Percentiles rank a stretch among this genome's conserved stretches.
Evolutionary conservation across 495 filamentous ascomycete genomes (phyloP).

Genomic region (Penicillium odoratum): DNA sequence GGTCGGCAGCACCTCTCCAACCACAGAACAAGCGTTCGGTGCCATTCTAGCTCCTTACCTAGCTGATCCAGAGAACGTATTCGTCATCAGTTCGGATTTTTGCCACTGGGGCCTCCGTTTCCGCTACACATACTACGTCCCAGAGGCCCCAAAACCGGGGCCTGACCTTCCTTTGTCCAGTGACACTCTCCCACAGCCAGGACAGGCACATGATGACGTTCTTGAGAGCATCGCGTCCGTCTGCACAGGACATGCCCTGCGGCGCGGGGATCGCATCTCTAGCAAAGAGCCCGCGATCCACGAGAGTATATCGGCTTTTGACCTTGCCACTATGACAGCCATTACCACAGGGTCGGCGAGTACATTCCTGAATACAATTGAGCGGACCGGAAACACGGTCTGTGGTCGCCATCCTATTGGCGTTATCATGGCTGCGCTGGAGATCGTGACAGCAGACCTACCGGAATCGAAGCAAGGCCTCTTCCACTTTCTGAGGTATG

Average conservation of each 20-base stretch:
- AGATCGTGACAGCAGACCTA: conserved; percentile 45
- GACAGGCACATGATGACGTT: conserved; percentile 25
- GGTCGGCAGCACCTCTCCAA: conserved; percentile 69
- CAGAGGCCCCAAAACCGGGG: conserved; percentile 43
- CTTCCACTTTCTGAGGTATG: conserved; percentile 88
- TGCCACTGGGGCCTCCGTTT: conserved; percentile 95
- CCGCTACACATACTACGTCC: conserved; percentile 79
- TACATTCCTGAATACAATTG: conserved; percentile 65
- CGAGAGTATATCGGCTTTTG: conserved; percentile 80
- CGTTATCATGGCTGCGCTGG: conserved; percentile 85
- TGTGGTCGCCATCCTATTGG: conserved; percentile 96
- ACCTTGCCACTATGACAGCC: conserved; percentile 78
- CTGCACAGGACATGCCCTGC: conserved; percentile 39
- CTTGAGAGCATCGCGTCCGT: conserved; percentile 31
- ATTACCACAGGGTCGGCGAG: conserved; percentile 72
- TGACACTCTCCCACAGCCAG: conserved; percentile 42
- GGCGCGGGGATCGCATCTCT: conserved; percentile 39
- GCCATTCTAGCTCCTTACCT: conserved; percentile 76
- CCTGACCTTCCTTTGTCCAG: conserved; percentile 44
- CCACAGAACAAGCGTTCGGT: conserved; percentile 70
- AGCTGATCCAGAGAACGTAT: conserved; percentile 71
- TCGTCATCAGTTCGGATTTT: conserved; percentile 91
- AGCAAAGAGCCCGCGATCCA: conserved; percentile 62
- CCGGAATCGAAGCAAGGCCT: conserved; percentile 50
- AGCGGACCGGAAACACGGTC: conserved; percentile 83